These are phyloP conservation scores for Neonothopanus nambi DNA, from an alignment of 1,284 basidiomycete species.

Conservation along the genomic window DNA sequence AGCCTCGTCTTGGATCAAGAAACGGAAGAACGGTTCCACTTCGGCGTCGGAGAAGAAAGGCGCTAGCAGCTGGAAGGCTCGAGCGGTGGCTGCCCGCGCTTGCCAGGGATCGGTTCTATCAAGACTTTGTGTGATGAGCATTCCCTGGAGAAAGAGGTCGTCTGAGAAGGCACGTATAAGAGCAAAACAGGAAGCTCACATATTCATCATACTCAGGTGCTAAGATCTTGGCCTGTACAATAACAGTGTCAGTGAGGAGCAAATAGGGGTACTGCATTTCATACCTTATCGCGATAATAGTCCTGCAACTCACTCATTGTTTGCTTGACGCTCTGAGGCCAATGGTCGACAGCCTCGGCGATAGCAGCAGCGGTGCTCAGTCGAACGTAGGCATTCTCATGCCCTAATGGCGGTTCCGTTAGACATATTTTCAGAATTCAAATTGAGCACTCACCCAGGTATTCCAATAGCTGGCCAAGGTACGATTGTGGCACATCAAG, in stretches of 20 bases:
- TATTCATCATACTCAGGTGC: conserved; percentile 91
- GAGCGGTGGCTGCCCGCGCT: conserved; percentile 77
- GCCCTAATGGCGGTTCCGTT: conserved; percentile 47
- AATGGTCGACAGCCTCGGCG: conserved; percentile 75
- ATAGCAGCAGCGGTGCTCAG: conserved; percentile 74
- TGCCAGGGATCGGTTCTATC: conserved; percentile 93
- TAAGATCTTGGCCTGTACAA: conserved; percentile 72
- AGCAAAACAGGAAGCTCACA: conserved; percentile 44
- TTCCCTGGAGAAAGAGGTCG: conserved; percentile 68
- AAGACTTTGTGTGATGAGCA: conserved; percentile 90
- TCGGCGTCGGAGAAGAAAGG: conserved; percentile 66
- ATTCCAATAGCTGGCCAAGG: conserved; percentile 61
- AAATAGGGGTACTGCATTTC: neutral
- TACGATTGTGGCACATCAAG: conserved; percentile 84
- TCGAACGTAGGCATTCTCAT: conserved; percentile 84
- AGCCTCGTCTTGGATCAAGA: conserved; percentile 84
- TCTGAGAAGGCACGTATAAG: neutral
- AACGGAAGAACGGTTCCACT: conserved; percentile 83
- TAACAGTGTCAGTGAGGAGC: conserved; percentile 7
- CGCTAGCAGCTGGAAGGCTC: conserved; percentile 71
- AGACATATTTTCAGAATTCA: too few relatives aligned
- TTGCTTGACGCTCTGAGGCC: conserved; percentile 63
- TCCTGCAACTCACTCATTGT: conserved; percentile 58
- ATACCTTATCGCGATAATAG: conserved; percentile 83
- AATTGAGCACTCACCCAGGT: conserved; percentile 58